These are phyloP conservation scores for Hibiscus tridactylites DNA, from an alignment of 345 rosid genomes.

Conservation along the genomic window DNA sequence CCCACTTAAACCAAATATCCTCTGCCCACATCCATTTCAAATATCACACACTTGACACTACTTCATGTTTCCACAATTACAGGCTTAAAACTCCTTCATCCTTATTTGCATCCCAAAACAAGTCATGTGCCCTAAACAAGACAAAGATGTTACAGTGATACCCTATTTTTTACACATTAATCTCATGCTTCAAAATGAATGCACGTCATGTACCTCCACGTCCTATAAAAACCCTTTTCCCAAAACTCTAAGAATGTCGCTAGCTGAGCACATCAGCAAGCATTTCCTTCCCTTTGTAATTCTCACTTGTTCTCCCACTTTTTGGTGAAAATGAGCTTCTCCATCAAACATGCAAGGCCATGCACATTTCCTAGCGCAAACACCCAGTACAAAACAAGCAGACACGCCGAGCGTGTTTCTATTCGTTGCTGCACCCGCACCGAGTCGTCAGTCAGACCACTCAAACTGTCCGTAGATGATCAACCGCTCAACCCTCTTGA, in stretches of 20 bases:
- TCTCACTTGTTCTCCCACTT: not conserved
- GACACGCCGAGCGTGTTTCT: not conserved
- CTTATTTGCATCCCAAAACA: not conserved
- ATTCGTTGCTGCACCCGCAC: slow-evolving; percentile 11
- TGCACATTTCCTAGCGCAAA: slow-evolving; percentile 9
- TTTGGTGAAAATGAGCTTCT: slow-evolving; percentile 11
- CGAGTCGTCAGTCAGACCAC: slow-evolving; percentile 7
- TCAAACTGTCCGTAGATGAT: not conserved
- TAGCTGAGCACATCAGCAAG: not conserved
- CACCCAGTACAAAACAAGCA: not conserved
- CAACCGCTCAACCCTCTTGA: slow-evolving; percentile 20
- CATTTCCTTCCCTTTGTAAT: not conserved
- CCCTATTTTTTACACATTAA: not conserved
- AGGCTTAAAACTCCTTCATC: not conserved
- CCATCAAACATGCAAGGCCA: slow-evolving; percentile 16
- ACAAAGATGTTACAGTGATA: not conserved
- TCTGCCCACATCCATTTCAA: not conserved
- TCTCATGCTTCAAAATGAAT: not conserved
- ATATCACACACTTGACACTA: not conserved
- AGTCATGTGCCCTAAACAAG: not conserved
- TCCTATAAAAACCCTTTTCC: slow-evolving; percentile 12
- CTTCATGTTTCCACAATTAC: not conserved
- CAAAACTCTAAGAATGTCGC: too few relatives aligned
- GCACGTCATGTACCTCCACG: not conserved
- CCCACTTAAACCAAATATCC: not conserved